Evolutionary conservation across 1,139 yeast species (phyloP), one percentile per base, ranked within the genome.

Genomic region (Pichia terricola): DNA sequence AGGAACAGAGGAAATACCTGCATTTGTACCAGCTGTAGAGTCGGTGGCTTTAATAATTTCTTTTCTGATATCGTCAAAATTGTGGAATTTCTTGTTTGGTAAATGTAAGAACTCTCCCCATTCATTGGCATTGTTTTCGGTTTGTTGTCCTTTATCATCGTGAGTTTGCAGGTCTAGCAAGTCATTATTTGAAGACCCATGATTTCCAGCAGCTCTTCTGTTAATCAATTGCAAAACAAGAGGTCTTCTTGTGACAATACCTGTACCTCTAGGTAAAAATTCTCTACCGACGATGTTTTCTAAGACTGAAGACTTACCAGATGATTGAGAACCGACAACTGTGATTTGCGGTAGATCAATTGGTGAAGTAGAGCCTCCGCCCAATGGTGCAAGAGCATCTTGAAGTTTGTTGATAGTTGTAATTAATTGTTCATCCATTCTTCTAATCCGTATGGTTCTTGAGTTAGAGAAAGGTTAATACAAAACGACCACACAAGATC

Each of bases 41-140:
- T 91, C 97, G 6, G 98, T 91, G 65, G 91, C 98, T 47, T 83
- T 73, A 40, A 88, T 94, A 58, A 91, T 91, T 63, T 91, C 98
- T 49, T 76, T 69, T 63, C 97, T 77, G 58, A 91, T 89, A 51
- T 88, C 95, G 61, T 87, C 91, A 63, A 91, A 91, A 62, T 89
- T 84, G 68, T 69, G 82, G 64, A 87, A 82, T 63, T 85, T 85
- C 69, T 85, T 86, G 51, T 83, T 84, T 40, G 97, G 97, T 47
- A 89, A 64, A 63, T 91, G 98, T 54, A 91, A 75, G 63, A 91
- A 91, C 65, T 91, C 98, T 53, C 98, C 98, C 97, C 97, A 91
- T 68, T 91, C 98, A 52, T 86, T 94, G 40, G 75, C 76, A 60
- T 88, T 88, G 63, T 86, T 85, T 61, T 86, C 95, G 10, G 73